These are phyloP conservation scores for Gypsophila paniculata DNA, from an alignment of 179 eudicot genomes.

Conservation along the genomic window DNA sequence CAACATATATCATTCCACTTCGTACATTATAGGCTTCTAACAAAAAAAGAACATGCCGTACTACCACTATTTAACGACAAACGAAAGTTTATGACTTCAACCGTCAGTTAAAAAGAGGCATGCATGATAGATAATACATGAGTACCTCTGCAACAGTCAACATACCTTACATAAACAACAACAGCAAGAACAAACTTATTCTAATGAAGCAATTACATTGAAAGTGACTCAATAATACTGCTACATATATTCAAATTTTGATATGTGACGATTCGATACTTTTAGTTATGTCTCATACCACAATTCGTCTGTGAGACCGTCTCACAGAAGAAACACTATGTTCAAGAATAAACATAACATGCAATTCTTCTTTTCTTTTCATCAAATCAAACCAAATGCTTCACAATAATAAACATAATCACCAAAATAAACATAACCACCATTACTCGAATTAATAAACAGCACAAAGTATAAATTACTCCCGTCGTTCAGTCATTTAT, in stretches of 20 bases:
- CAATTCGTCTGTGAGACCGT: no score
- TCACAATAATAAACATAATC: neutral
- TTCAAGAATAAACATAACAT: neutral
- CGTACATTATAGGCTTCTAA: neutral
- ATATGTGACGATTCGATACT: no score
- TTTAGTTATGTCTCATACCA: no score
- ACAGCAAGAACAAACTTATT: neutral
- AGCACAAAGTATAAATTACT: no score
- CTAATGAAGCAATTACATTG: neutral
- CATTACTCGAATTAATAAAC: no score
- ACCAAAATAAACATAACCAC: no score
- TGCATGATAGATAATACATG: neutral
- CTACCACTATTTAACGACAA: neutral
- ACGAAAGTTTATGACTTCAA: neutral
- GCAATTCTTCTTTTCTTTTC: no score
- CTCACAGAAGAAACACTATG: no score
- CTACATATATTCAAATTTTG: neutral
- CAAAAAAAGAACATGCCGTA: neutral
- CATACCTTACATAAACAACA: neutral
- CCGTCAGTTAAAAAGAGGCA: neutral
- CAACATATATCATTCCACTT: neutral
- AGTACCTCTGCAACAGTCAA: neutral
- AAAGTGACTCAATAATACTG: neutral
- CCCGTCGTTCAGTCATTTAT: no score
- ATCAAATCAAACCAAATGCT: neutral